Evolutionary conservation across 805 yeast genomes (phyloP).

Genomic region (Wickerhamomyces subpelliculosus): DNA sequence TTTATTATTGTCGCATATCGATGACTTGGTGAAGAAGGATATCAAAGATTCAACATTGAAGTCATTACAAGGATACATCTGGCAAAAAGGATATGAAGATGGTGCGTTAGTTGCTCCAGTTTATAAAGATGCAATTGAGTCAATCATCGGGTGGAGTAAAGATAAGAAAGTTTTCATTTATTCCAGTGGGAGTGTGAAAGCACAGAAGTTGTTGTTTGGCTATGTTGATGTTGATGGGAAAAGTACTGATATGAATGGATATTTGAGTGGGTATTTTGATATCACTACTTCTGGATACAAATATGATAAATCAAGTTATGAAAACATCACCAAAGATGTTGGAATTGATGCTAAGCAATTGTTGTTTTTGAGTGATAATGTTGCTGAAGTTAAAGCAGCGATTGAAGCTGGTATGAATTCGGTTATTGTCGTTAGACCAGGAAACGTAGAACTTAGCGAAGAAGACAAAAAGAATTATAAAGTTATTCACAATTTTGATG

Average conservation of each 20-base stretch:
- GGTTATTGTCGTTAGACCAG: conserved; percentile 61
- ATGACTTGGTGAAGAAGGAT: conserved; percentile 53
- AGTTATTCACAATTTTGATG: conserved; percentile 24
- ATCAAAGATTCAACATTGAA: conserved; percentile 74
- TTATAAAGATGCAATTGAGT: conserved; percentile 61
- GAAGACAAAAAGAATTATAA: conserved; percentile 24
- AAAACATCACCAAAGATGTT: conserved; percentile 41
- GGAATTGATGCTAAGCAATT: conserved; percentile 27
- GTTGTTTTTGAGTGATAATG: conserved; percentile 76
- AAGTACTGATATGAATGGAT: conserved; percentile 43
- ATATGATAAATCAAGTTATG: conserved; percentile 49
- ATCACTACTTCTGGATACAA: conserved; percentile 80
- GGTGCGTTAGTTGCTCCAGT: conserved; percentile 77
- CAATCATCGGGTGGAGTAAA: conserved; percentile 38
- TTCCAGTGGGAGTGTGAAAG: conserved; percentile 85
- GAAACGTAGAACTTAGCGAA: conserved; percentile 49
- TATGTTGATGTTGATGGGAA: conserved; percentile 42
- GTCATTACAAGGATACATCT: conserved; percentile 73
- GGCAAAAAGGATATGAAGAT: conserved; percentile 74
- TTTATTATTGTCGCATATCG: conserved; percentile 40
- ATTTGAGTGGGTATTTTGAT: conserved; percentile 69
- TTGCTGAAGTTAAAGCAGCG: conserved; percentile 74
- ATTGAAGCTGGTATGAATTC: conserved; percentile 52
- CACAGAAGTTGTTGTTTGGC: conserved; percentile 72
- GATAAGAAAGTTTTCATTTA: conserved; percentile 53